Evolutionary conservation across 2,329 filamentous ascomycete species (phyloP), one percentile per base, ranked within the genome.

Genomic region (Fusarium sp.): DNA sequence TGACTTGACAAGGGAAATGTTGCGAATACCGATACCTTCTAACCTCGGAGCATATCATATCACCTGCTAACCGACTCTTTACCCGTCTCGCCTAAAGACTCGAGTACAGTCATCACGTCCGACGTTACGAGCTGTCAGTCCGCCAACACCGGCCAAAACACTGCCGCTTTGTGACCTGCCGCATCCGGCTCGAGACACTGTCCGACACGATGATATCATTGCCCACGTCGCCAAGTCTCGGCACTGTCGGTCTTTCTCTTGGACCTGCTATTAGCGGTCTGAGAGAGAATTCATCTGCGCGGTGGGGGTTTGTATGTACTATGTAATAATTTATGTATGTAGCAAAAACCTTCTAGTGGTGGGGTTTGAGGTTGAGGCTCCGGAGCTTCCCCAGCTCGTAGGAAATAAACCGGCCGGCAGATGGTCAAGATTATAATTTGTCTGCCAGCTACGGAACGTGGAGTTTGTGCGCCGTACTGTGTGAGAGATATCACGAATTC

Each of bases 341-440:
- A 19, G 19, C 23, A 41, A 37, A 43, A 51, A 49, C 14, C 25
- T 15, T 19, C 21, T 39, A 33, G 57, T 49, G 61, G 57, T 49
- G 61, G 61, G 46, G 57, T 44, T 31, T 9, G 23, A 38, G 13
- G 9, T 21, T 65, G 61, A 61, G 61, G 61, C 61, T 64, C 61
- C 33, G 41, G 57, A 65, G 42, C 51, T 46, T 62, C 61, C 52
- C 61, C 61, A 65, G 53, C 45, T 49, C 41, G 21, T 33, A 49
- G 61, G 61, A 58, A 59, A 65, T 54, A 62, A 54, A 51, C 43
- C 61, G 61, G 57, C 38, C 29, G 31, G 8, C 42, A 10, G 27
- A n/a, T 15, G 37, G 17, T n/a, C 35, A 10, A 29, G 17, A 15
- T 19, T 14, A 11, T 33, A 8, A 19, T 6, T 39, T 35, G 21